These are phyloP conservation scores for Ceriops tagal DNA, from an alignment of 345 rosid species.

Conservation along the genomic window DNA sequence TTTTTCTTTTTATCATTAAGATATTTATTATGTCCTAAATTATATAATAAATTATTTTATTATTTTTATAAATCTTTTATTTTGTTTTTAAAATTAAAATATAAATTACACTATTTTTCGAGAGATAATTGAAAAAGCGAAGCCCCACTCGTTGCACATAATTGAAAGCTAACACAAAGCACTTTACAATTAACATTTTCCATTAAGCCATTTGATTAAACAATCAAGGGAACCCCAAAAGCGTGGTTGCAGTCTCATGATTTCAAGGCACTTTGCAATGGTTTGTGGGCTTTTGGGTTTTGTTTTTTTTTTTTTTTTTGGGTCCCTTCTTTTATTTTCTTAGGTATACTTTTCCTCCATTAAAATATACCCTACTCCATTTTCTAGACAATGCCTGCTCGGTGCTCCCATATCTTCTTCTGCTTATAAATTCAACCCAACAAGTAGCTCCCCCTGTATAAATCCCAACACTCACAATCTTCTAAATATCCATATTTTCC, in stretches of 20 bases:
- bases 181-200: conserved; percentile 27
- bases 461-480: not conserved
- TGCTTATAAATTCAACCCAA: not conserved
- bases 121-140: conserved; percentile 27
- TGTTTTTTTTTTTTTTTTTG: not conserved
- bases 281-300: conserved; percentile 16
- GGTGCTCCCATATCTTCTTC: not conserved
- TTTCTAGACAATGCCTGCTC: not conserved
- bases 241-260: conserved; percentile 22
- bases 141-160: conserved; percentile 30
- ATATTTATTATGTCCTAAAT: no score
- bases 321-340: not conserved
- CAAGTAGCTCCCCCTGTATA: not conserved
- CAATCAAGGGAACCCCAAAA: conserved; percentile 14
- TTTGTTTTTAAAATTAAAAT: no score
- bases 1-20: no score
- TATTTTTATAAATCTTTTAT: no score
- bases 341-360: not conserved
- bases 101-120: not conserved
- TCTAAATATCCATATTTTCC: conserved; percentile 4
- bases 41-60: no score
- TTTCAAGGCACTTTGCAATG: conserved; percentile 22
- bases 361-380: not conserved
- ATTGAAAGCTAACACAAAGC: conserved; percentile 39
- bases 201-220: conserved; percentile 16